These are phyloP conservation scores for Caulochytrium protostelioides DNA, from an alignment of 371 early-diverging fungal genomes.

Conservation along the genomic window DNA sequence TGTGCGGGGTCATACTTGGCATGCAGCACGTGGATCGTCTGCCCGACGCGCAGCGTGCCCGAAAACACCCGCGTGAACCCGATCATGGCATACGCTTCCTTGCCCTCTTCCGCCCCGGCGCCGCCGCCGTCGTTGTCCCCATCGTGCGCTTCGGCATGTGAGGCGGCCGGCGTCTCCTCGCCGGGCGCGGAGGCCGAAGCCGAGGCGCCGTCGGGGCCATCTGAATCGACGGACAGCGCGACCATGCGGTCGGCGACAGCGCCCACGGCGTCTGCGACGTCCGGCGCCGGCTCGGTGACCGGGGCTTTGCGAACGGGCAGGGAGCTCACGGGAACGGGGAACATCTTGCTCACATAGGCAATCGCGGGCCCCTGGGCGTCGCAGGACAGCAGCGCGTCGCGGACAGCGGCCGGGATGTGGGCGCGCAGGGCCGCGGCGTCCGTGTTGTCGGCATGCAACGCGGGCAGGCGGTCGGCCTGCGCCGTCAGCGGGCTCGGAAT, in stretches of 20 bases:
- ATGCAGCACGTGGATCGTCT: slow-evolving; percentile 64
- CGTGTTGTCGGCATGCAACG: not conserved
- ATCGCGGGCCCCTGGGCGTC: slow-evolving; percentile 37
- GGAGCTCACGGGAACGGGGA: slow-evolving; percentile 73
- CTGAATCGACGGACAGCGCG: no score
- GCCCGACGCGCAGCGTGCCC: slow-evolving; percentile 68
- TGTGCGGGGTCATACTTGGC: slow-evolving; percentile 62
- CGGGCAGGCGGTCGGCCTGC: slow-evolving; percentile 36
- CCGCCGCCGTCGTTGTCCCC: slow-evolving; percentile 4
- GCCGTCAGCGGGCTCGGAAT: slow-evolving; percentile 68
- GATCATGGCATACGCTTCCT: slow-evolving; percentile 30
- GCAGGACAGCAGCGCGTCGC: slow-evolving; percentile 15
- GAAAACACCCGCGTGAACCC: slow-evolving; percentile 86
- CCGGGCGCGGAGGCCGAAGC: no score
- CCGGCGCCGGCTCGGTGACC: no score
- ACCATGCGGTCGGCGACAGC: no score
- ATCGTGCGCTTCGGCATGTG: no score
- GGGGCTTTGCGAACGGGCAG: no score
- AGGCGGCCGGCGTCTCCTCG: no score
- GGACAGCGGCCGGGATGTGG: not conserved
- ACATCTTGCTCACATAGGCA: slow-evolving; percentile 82
- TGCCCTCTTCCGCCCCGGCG: slow-evolving; percentile 1
- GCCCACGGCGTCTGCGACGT: no score
- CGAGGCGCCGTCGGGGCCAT: no score
- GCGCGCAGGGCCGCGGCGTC: not conserved